Conservation (phyloP, 2,329 filamentous ascomycete genomes). For the Bipolaris victoriae region DNA sequence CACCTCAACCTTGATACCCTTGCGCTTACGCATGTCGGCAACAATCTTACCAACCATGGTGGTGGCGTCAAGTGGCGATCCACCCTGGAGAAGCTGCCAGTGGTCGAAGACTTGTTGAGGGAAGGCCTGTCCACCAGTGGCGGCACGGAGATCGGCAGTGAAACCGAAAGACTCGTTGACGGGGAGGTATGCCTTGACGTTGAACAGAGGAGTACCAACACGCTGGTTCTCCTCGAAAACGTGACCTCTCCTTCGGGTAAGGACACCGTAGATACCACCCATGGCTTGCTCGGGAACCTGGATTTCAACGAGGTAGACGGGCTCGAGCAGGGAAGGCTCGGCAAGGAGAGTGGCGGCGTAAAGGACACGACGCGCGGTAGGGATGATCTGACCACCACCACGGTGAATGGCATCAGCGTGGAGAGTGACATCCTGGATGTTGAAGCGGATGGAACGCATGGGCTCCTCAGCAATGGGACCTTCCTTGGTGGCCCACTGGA, state of each 20-base stretch:
- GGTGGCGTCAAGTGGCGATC: slow-evolving; percentile 82
- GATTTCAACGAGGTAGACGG: slow-evolving; percentile 99
- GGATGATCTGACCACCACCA: slow-evolving; percentile 99
- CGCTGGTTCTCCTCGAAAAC: slow-evolving; percentile 99
- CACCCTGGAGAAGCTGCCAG: slow-evolving; percentile 95
- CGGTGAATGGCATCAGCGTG: slow-evolving; percentile 99
- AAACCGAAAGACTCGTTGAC: slow-evolving; percentile 99
- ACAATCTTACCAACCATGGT: slow-evolving; percentile 85
- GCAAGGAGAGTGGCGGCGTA: slow-evolving; percentile 92
- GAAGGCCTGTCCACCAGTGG: slow-evolving; percentile 97
- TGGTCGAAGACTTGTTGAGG: slow-evolving; percentile 98
- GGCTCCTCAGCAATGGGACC: slow-evolving; percentile 98
- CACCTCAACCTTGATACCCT: slow-evolving; percentile 97
- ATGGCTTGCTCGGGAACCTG: slow-evolving; percentile 98
- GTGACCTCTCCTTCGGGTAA: slow-evolving; percentile 97
- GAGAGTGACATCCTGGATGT: slow-evolving; percentile 98
- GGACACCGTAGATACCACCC: slow-evolving; percentile 99
- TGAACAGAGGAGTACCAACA: slow-evolving; percentile 98
- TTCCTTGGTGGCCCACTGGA: slow-evolving; percentile 99
- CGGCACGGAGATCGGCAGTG: slow-evolving; percentile 93
- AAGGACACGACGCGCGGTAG: slow-evolving; percentile 95
- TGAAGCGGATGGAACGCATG: slow-evolving; percentile 96
- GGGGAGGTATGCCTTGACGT: slow-evolving; percentile 95
- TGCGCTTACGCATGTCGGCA: slow-evolving; percentile 93
- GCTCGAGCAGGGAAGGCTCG: slow-evolving; percentile 90